Base-by-base conservation (phyloP, 495 filamentous ascomycete genomes). In the Baudoinia panamericana region DNA sequence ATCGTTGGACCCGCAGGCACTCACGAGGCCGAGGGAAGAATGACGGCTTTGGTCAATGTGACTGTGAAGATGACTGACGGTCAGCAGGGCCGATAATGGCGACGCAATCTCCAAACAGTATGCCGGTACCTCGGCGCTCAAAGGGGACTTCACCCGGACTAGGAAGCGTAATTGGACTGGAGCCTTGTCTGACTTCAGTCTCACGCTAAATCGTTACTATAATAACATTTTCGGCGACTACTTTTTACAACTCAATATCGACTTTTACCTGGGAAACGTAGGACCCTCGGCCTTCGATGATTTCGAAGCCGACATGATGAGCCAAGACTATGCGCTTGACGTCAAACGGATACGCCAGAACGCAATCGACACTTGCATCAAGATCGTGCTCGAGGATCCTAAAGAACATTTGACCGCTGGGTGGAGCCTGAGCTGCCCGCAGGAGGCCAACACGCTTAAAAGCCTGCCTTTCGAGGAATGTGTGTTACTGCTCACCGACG, bases 201-300 rank as follows among this genome's bases (percentile, higher is more conserved):
- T 96, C 13, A 93, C 85, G 0, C 65, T 96, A 9, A 82, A 80
- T 9, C 63, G 82, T 16, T 73, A 68, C 52, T 70, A 65, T 50
- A 68, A 70, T 57, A 94, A 93, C 50, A 85, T 94, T 52, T 82
- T 97, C 49, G 87, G 87, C 52, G 90, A 97, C 59, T 93, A 86
- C 57, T 95, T 95, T 58, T 82, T 84, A 8, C 90, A 97, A 57
- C 80, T 84, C 0, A 81, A 80, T 30, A 93, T 95, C 48, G 90
- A 97, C 59, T 95, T 83, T 51, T 68, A 93, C n/a, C 70, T 95
- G 0, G 90, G 90, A 18, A 87, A 87, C 45, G 84, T 90, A 13
- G 80, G 80, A 0, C 71, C 72, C 1, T 66, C 73, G 12, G 81
- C 93, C 5, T 95, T 95, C 48, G 76, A 80, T 34, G 90, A 97